These are phyloP conservation scores for Yamagishiella unicocca DNA, from an alignment of 139 green algal genomes.

Conservation along the genomic window DNA sequence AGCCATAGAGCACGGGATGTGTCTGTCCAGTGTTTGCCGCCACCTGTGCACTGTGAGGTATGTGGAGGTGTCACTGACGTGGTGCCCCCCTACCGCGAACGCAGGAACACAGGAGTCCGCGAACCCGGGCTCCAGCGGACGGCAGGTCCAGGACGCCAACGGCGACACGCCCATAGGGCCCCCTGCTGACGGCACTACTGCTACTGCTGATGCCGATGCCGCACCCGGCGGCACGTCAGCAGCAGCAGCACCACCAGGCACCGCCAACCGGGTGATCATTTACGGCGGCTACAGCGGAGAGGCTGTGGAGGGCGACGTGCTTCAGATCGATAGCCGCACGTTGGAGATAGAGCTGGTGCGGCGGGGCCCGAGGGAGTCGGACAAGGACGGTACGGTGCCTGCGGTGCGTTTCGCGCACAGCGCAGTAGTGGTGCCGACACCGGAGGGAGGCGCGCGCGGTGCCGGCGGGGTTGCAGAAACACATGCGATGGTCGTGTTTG, in stretches of 20 bases:
- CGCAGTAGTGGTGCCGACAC: conserved; percentile 38
- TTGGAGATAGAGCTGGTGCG: conserved; percentile 60
- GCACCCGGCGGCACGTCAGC: no score
- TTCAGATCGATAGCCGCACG: conserved; percentile 56
- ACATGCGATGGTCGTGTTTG: conserved; percentile 66
- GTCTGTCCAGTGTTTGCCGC: no score
- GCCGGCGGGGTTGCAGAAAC: not conserved
- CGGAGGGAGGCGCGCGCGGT: not conserved
- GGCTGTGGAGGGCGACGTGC: conserved; percentile 65
- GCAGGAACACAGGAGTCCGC: no score
- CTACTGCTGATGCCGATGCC: no score
- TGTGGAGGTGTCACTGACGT: no score
- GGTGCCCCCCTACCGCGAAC: no score
- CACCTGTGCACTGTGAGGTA: no score
- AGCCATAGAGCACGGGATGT: no score
- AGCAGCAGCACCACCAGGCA: conserved; percentile 18
- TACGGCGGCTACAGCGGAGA: conserved; percentile 58
- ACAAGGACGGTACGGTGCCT: conserved; percentile 49
- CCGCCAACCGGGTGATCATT: conserved; percentile 14
- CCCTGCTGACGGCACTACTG: no score
- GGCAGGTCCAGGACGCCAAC: no score
- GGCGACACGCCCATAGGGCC: no score
- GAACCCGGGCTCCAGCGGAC: no score
- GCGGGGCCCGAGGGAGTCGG: conserved; percentile 44
- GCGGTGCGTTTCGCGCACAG: conserved; percentile 61